phyloP scores from a whole-genome alignment of 1,284 basidiomycete species.

The Anthracocystis walkeri region DNA sequence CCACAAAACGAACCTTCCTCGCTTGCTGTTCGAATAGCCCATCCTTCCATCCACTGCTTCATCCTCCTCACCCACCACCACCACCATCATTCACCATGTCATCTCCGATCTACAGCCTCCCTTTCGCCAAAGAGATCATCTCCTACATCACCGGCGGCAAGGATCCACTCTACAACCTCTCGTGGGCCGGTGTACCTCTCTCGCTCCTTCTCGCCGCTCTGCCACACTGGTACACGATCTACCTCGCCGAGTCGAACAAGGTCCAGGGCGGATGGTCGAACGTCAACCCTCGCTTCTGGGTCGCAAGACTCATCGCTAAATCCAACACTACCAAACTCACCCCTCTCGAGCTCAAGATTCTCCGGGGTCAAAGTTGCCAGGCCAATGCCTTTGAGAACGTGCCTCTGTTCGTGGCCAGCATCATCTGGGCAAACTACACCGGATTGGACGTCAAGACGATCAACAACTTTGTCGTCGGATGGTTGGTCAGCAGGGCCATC shows the following conservation, averaged over 20 bases:
- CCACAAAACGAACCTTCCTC: not conserved
- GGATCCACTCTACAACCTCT: slow-evolving; percentile 41
- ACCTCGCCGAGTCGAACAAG: slow-evolving; percentile 47
- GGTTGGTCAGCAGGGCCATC: slow-evolving; percentile 18
- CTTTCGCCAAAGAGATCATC: slow-evolving; percentile 10
- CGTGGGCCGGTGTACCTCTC: slow-evolving; percentile 29
- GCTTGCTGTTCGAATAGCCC: not conserved
- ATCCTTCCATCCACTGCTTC: not conserved
- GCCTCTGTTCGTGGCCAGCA: slow-evolving; percentile 30
- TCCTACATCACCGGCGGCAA: slow-evolving; percentile 22
- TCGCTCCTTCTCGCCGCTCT: slow-evolving; percentile 42
- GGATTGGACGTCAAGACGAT: slow-evolving; percentile 9
- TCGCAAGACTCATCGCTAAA: slow-evolving; percentile 44
- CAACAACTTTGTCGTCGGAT: slow-evolving; percentile 39
- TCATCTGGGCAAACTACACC: slow-evolving; percentile 40
- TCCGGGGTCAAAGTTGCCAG: slow-evolving; percentile 56
- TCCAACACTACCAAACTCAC: slow-evolving; percentile 34
- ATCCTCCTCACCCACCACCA: not conserved
- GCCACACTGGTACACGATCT: slow-evolving; percentile 63
- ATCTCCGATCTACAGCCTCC: slow-evolving; percentile 6
- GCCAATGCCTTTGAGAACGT: slow-evolving; percentile 49
- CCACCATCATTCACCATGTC: slow-evolving; percentile 2
- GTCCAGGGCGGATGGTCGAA: slow-evolving; percentile 62
- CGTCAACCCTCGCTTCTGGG: slow-evolving; percentile 58
- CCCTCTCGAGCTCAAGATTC: slow-evolving; percentile 45